Conservation (phyloP, 2,329 filamentous ascomycete species). For the Dissoconium aciculare region DNA sequence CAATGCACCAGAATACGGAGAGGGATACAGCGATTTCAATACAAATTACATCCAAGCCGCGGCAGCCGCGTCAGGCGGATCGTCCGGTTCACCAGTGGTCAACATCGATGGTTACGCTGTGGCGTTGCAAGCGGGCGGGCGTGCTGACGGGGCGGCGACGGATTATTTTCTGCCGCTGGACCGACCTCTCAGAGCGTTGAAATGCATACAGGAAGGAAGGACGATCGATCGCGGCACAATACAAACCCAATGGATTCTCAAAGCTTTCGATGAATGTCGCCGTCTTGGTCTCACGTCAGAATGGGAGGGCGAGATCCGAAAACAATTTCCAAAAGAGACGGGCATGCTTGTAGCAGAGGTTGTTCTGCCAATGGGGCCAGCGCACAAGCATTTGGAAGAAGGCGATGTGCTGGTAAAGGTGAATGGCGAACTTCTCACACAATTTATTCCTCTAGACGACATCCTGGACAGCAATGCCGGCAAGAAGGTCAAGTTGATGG, state of each 20-base stretch:
- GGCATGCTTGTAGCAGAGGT: conserved; percentile 97
- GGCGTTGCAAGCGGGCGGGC: conserved; percentile 82
- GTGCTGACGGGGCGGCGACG: conserved; percentile 86
- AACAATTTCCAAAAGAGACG: conserved; percentile 78
- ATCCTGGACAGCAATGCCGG: conserved; percentile 82
- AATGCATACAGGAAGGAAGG: conserved; percentile 64
- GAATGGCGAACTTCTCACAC: conserved; percentile 81
- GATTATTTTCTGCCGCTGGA: conserved; percentile 96
- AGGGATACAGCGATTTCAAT: conserved; percentile 96
- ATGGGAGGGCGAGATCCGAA: conserved; percentile 74
- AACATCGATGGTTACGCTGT: conserved; percentile 88
- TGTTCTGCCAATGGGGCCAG: conserved; percentile 78
- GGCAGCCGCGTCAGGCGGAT: conserved; percentile 88
- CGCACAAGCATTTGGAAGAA: conserved; percentile 74
- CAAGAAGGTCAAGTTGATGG: conserved; percentile 58
- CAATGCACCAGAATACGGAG: conserved; percentile 94
- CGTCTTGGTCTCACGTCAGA: conserved; percentile 69
- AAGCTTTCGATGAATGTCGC: conserved; percentile 93
- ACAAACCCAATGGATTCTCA: conserved; percentile 91
- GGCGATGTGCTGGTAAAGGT: conserved; percentile 88
- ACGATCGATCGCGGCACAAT: conserved; percentile 85
- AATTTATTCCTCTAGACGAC: conserved; percentile 82
- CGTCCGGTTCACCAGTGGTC: conserved; percentile 95
- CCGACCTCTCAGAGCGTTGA: conserved; percentile 70
- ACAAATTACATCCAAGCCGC: conserved; percentile 95